Evolutionary conservation across 441 rosid genomes (phyloP), one percentile per base, ranked within the genome.

Genomic region (Croton setiger): DNA sequence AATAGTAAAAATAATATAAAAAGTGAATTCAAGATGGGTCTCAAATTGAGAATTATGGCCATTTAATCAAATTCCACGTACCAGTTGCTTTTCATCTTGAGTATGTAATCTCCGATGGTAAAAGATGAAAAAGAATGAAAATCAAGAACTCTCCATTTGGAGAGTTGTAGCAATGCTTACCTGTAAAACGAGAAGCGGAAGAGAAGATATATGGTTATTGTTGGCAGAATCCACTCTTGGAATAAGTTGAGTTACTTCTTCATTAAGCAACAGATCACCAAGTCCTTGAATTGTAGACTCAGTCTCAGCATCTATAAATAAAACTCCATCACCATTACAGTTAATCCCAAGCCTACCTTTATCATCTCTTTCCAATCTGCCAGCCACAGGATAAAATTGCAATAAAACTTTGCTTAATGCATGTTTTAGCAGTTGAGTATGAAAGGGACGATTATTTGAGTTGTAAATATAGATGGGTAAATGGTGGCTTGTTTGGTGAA

Each of bases 281-380:
- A 83, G 65, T 14, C 81, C 82, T 17, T 72, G 37, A 2, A 81
- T 3, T 10, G 62, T 21, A 1, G 27, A 68, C 53, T 59, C 48
- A 0, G 84, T 66, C 43, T 79, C 81, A n/a, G 85, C 87, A 52
- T 79, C 83, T 1, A 81, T 4, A 14, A 78, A 79, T 10, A 75
- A 17, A 20, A 53, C 88, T 3, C 88, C 87, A 2, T 74, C 47
- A 0, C 59, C 80, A 8, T 79, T 75, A 55, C 86, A 86, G 0
- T 71, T 35, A 2, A 79, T 76, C 68, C 82, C 68, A 7, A 61
- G 8, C 45, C 69, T 59, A 2, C 74, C 72, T 12, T 75, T 49
- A 1, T 48, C 73, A 17, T 68, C 70, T 45, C 23, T 47, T 14
- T 8, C 60, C 55, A 68, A 7, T 35, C 73, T 74, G 2, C 77